A percentile compares a stretch with the other conserved stretches of the same genome.
phyloP scores from a whole-genome alignment of 306 rosid genomes.

The Begonia peltatifolia region DNA sequence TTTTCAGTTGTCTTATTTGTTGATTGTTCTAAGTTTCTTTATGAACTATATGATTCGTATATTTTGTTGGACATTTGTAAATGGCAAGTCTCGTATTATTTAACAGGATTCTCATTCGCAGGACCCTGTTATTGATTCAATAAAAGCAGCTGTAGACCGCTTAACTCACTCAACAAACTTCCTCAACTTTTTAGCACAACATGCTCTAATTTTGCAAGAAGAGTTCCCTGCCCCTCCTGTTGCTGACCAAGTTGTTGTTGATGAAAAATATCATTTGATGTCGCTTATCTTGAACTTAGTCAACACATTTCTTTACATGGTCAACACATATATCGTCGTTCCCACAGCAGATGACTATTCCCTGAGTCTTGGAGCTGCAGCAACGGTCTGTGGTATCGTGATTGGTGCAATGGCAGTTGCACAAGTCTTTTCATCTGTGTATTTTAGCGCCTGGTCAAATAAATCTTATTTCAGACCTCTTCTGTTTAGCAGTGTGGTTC shows the following conservation, averaged over 20 bases:
- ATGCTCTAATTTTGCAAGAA: constrained; percentile 92
- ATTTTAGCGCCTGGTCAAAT: constrained; percentile 99
- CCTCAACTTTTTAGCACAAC: constrained; percentile 85
- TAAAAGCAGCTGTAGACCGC: constrained; percentile 87
- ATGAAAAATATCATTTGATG: constrained; percentile 63
- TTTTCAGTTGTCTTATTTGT: constrained; percentile 6
- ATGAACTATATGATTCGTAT: background rate
- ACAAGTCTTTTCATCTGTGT: constrained; percentile 91
- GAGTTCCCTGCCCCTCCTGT: constrained; percentile 61
- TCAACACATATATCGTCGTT: constrained; percentile 93
- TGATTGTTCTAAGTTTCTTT: constrained; percentile 4
- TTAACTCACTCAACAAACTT: constrained; percentile 82
- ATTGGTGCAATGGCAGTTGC: constrained; percentile 99
- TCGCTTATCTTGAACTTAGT: constrained; percentile 85
- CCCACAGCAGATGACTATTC: constrained; percentile 99
- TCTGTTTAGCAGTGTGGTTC: constrained; percentile 79
- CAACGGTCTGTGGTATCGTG: constrained; percentile 93
- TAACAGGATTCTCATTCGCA: constrained; percentile 30
- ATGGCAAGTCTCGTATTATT: background rate
- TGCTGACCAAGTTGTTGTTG: constrained; percentile 52
- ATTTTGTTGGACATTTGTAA: no score
- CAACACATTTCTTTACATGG: constrained; percentile 92
- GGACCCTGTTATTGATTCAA: constrained; percentile 81
- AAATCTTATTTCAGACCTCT: constrained; percentile 89
- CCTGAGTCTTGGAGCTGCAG: constrained; percentile 90